Evolutionary conservation across 176 grass and related monocot genomes (phyloP), one percentile per base, ranked within the genome.

Genomic region (Raddia guianensis): DNA sequence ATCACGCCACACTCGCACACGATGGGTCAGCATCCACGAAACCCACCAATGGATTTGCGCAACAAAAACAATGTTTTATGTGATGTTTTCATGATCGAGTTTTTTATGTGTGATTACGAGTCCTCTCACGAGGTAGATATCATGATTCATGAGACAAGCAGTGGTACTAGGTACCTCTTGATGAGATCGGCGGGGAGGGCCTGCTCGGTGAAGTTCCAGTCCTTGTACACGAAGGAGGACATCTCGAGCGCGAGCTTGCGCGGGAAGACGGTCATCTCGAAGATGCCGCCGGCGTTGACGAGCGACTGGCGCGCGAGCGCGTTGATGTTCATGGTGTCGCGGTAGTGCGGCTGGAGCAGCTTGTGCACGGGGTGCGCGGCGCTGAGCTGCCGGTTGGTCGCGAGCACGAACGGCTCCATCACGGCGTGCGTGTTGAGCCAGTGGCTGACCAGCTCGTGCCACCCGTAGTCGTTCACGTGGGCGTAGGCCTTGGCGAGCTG

Each of bases 251-350:
- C 74, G 47, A 87, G 79, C 61, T 87, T 83, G 7, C 74, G 60
- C 1, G 74, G 80, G 58, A 86, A 90, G 12, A 90, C 61, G 18
- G 84, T 90, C 16, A 42, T 5, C 43, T 90, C 88, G 15, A 90
- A 7, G 77, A 87, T 74, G 49, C 84, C 84, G 12, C 73, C 79
- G 46, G 58, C 84, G 37, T 79, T 83, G 79, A 90, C 63, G 56
- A 86, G 79, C 9, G 43, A 13, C 68, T 86, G 78, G 11, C 83
- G 66, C 5, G 88, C 88, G 13, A 79, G 48, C 3, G 79, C 79
- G 75, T 90, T 90, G 19, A 87, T 90, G 59, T 47, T 87, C 84
- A 90, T 90, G 8, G 84, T 90, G 74, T 90, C 84, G 40, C 65
- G 73, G 74, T 70, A 87, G 46, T 90, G 88, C 16, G 88, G 79